Percentiles rank a stretch among this genome's conserved stretches.
Evolutionary conservation across 164 flowering plant genomes (phyloP).

Genomic region (Pachysandra terminalis): DNA sequence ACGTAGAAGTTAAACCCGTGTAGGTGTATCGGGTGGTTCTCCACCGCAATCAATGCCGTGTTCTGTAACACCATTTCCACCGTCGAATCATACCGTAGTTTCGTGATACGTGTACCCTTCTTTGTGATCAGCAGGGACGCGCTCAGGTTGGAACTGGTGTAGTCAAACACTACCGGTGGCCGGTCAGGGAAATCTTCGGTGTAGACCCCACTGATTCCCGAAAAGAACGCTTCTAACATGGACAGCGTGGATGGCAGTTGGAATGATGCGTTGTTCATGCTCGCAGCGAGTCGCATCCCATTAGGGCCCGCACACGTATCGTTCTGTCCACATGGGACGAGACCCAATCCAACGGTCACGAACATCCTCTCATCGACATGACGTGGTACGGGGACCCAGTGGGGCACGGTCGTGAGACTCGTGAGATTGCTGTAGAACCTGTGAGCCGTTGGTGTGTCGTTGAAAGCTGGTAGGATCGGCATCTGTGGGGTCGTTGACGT

Average conservation of each 20-base stretch:
- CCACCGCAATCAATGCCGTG: conserved; percentile 47
- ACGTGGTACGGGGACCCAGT: conserved; percentile 39
- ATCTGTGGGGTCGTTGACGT: conserved; percentile 28
- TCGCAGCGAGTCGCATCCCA: conserved; percentile 37
- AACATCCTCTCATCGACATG: conserved; percentile 57
- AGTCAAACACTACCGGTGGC: conserved; percentile 54
- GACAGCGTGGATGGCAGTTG: conserved; percentile 36
- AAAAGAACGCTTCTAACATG: conserved; percentile 48
- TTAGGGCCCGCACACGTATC: conserved; percentile 34
- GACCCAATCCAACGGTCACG: conserved; percentile 53
- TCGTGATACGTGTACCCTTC: conserved; percentile 48
- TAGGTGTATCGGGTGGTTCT: conserved; percentile 72
- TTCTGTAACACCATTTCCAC: conserved; percentile 77
- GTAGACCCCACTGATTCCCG: conserved; percentile 37
- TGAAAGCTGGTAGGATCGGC: conserved; percentile 50
- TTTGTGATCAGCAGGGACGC: conserved; percentile 16
- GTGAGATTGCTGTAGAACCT: conserved; percentile 45
- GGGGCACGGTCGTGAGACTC: conserved; percentile 27
- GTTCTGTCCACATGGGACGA: conserved; percentile 28
- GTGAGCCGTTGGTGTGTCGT: conserved; percentile 65
- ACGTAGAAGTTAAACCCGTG: conserved; percentile 72
- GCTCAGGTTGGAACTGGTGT: conserved; percentile 33
- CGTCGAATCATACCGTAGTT: conserved; percentile 43
- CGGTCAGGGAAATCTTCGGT: conserved; percentile 52
- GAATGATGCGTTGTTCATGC: conserved; percentile 71